phyloP scores from a whole-genome alignment of 495 filamentous ascomycete genomes.

The Parathielavia appendiculata region DNA sequence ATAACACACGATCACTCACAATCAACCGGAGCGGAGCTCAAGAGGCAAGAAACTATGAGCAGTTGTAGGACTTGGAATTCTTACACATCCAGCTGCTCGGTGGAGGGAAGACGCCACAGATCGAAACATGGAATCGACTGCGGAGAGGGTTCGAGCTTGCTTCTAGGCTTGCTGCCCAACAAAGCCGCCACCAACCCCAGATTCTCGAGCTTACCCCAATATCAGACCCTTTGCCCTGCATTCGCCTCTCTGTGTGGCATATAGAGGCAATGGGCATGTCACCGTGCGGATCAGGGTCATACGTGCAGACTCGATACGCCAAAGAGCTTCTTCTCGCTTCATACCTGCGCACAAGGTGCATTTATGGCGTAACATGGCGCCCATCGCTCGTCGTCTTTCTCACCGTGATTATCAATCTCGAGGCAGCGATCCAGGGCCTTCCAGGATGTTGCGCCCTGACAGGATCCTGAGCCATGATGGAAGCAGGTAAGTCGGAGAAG shows the following conservation, averaged over 20 bases:
- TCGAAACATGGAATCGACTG: constrained; percentile 5
- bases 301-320: constrained; percentile 3
- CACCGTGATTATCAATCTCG: background rate
- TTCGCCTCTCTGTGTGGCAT: constrained; percentile 7
- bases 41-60: background rate
- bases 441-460: constrained; percentile 4
- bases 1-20: background rate
- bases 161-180: constrained; percentile 15
- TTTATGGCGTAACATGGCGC: too few relatives aligned
- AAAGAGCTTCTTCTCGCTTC: constrained; percentile 6
- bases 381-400: background rate
- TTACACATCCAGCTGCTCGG: constrained; percentile 15
- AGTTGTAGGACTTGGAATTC: background rate
- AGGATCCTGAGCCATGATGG: background rate
- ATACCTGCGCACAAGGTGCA: constrained; percentile 4
- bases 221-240: background rate
- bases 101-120: background rate
- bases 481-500: constrained; percentile 12
- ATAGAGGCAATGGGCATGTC: constrained; percentile 4
- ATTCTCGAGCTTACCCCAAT: constrained; percentile 5
- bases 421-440: background rate
- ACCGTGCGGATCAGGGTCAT: background rate
- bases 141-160: background rate
- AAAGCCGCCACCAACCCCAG: constrained; percentile 2
- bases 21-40: too few relatives aligned